phyloP scores from a whole-genome alignment of 345 rosid genomes.

The Pelargonium nanum region DNA sequence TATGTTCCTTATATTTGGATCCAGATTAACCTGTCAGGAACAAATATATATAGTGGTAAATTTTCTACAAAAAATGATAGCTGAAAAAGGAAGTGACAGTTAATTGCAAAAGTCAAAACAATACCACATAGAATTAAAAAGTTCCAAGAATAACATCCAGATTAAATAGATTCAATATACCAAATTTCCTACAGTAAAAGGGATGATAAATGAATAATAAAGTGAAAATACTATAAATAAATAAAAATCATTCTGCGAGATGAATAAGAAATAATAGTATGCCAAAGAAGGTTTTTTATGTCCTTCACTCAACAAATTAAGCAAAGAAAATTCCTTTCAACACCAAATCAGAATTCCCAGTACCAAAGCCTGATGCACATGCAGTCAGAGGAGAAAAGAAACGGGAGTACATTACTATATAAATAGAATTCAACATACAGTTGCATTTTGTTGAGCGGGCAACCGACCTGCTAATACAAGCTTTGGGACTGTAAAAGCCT shows the following conservation, averaged over 20 bases:
- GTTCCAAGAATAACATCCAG: not conserved
- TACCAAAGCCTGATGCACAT: not conserved
- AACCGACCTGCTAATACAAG: conserved; percentile 95
- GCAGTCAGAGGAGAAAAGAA: not conserved
- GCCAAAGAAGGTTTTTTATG: not conserved
- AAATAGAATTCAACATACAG: conserved; percentile 44
- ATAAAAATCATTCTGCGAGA: not conserved
- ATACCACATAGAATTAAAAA: not conserved
- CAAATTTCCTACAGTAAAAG: not conserved
- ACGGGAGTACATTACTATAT: not conserved
- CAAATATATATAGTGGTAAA: not conserved
- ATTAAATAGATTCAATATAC: not conserved
- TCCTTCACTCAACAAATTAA: not conserved
- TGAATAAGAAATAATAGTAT: not conserved
- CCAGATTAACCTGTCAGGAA: conserved; percentile 67
- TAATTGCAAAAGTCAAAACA: not conserved
- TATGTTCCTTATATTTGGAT: conserved; percentile 73
- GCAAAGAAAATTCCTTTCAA: not conserved
- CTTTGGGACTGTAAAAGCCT: conserved; percentile 95
- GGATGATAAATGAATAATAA: not conserved
- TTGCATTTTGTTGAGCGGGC: conserved; percentile 98
- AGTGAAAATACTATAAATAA: not conserved
- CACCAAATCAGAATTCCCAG: not conserved
- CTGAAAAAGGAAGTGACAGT: not conserved
- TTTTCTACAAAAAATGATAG: not conserved